phyloP scores from a whole-genome alignment of 1,284 basidiomycete genomes.

The Schizophyllum amplum region DNA sequence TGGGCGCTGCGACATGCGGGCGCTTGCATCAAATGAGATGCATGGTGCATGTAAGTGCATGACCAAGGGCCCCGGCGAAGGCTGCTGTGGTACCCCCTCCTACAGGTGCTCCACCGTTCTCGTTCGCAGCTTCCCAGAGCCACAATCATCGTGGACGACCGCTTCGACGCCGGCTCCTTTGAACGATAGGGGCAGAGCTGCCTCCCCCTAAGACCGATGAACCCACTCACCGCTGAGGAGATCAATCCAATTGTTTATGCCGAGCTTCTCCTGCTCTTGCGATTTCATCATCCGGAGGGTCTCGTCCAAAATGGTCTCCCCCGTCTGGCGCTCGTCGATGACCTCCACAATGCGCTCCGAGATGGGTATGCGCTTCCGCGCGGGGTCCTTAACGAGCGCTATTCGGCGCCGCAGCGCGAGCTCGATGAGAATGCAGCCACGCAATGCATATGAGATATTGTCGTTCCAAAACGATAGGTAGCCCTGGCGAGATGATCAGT shows the following conservation, averaged over 20 bases:
- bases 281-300: slow-evolving; percentile 90
- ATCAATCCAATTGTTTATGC: slow-evolving; percentile 92
- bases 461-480: slow-evolving; percentile 98
- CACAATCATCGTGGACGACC: no score
- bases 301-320: slow-evolving; percentile 93
- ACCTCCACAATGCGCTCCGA: slow-evolving; percentile 87
- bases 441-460: slow-evolving; percentile 93
- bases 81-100: background rate
- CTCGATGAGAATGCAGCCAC: slow-evolving; percentile 93
- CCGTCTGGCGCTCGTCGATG: slow-evolving; percentile 84
- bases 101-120: no score
- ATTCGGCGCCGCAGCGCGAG: slow-evolving; percentile 87
- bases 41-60: no score
- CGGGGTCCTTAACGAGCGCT: slow-evolving; percentile 80
- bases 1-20: no score
- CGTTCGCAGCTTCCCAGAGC: no score
- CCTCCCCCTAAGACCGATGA: no score
- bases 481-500: slow-evolving; percentile 41
- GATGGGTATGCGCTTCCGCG: slow-evolving; percentile 67
- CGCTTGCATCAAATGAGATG: no score
- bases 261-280: slow-evolving; percentile 71
- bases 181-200: background rate
- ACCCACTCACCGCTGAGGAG: slow-evolving; percentile 73
- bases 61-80: no score
- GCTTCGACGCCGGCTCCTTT: no score